Base-by-base conservation (phyloP, 192 early-diverging fungal species). In the Rhizophagus prolifer region DNA sequence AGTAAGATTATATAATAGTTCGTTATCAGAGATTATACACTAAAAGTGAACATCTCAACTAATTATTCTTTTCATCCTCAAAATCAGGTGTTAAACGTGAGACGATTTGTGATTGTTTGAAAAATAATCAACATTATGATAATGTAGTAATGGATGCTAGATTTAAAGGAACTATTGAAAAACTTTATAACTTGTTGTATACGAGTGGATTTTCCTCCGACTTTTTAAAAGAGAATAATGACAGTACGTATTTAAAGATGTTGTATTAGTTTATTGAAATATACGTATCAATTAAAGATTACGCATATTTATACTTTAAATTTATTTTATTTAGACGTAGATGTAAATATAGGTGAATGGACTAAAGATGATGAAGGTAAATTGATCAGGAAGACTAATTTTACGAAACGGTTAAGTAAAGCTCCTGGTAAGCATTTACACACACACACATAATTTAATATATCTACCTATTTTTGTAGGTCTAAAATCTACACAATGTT, bases 181-280 rank as follows among this genome's bases (percentile, higher is more conserved):
- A 77, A 16, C 66, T 85, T 12, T 85, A 81, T 76, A 81, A 76
- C 59, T 74, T 85, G 13, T 68, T 85, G 13, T 85, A 82, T 63
- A 78, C 80, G 30, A 82, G 78, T 13, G 66, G 74, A 44, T 85
- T 85, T n/a, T 50, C 44, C 38, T 64, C 75, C 13, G 66, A 46
- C 1, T 85, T 81, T 30, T 30, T 85, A 14, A 80, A 72, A 36
- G 75, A 76, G 25, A 76, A 76, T 23, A 60, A 34, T 67, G 28
- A 34, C 25, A 64, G 64, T 76, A 46, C 2, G 58, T 44, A 63
- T 61, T n/a, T 5, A 47, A 13, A 16, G n/a, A n/a, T n/a, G n/a
- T n/a, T n/a, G n/a, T n/a, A n/a, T n/a, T n/a, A n/a, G n/a, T n/a
- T n/a, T n/a, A n/a, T n/a, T n/a, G n/a, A n/a, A n/a, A n/a, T n/a